A percentile compares a stretch with the other conserved stretches of the same genome.
These are phyloP conservation scores for Sequoia sempervirens DNA, from an alignment of 75 land plant genomes.

Conservation along the genomic window DNA sequence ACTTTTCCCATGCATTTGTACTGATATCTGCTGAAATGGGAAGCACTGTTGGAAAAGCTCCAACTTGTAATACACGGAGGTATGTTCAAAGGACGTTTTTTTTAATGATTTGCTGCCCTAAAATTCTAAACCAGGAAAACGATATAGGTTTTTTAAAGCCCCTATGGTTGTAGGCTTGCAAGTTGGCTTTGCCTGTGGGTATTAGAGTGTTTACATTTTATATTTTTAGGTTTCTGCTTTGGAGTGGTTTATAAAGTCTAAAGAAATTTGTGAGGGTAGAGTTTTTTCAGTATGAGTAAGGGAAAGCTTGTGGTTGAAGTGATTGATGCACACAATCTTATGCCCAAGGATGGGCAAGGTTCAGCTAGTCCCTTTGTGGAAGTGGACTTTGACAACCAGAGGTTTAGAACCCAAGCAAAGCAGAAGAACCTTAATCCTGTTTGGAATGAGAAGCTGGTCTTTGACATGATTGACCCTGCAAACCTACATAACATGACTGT, in stretches of 20 bases:
- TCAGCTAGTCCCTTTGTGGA: conserved; percentile 55
- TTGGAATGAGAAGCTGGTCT: conserved; percentile 68
- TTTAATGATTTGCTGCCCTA: background rate
- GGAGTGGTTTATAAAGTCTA: background rate
- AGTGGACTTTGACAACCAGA: conserved; percentile 55
- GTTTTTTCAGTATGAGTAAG: background rate
- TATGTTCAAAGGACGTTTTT: background rate
- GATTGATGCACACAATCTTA: conserved; percentile 51
- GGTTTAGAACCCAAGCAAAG: conserved; percentile 35
- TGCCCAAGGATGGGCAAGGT: conserved; percentile 70
- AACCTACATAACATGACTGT: conserved; percentile 19
- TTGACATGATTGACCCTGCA: conserved; percentile 24
- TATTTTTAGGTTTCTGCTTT: background rate
- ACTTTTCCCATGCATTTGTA: background rate
- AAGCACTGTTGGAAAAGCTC: background rate
- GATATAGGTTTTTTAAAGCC: background rate
- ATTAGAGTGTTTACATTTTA: no score
- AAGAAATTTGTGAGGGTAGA: no score
- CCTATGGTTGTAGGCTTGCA: conserved; percentile 8
- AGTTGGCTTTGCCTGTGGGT: background rate
- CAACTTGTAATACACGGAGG: background rate
- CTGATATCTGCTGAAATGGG: background rate
- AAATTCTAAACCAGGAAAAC: background rate
- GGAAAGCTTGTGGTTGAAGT: conserved; percentile 54
- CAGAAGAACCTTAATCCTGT: conserved; percentile 57